Conservation (phyloP, 805 yeast species). For the Yamadazyma endophytica region DNA sequence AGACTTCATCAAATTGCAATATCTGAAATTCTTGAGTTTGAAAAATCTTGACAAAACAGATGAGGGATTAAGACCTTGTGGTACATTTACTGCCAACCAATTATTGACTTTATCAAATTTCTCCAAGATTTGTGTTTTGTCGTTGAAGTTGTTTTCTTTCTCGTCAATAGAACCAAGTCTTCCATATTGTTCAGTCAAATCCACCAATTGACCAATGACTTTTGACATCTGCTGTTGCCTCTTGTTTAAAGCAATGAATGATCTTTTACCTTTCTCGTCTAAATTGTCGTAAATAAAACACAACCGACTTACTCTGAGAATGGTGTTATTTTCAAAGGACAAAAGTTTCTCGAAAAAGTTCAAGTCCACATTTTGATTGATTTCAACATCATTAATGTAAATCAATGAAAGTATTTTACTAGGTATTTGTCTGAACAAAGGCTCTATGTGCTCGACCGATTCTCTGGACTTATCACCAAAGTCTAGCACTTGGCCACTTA, state of each 20-base stretch:
- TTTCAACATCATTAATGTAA: conserved; percentile 67
- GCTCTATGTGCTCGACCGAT: conserved; percentile 23
- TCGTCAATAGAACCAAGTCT: conserved; percentile 12
- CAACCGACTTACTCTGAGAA: conserved; percentile 50
- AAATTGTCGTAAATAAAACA: conserved; percentile 46
- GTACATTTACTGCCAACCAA: conserved; percentile 59
- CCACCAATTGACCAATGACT: conserved; percentile 47
- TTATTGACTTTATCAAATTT: conserved; percentile 52
- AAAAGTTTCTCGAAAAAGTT: conserved; percentile 56
- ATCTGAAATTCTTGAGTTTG: conserved; percentile 54
- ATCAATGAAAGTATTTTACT: conserved; percentile 58
- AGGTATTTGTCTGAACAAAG: conserved; percentile 52
- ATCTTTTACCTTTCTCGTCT: conserved; percentile 53
- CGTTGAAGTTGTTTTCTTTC: conserved; percentile 15
- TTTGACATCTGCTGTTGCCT: conserved; percentile 61
- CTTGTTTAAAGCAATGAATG: conserved; percentile 65
- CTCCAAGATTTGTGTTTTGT: conserved; percentile 9
- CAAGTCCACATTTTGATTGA: conserved; percentile 63
- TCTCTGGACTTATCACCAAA: conserved; percentile 23
- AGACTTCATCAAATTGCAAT: conserved; percentile 50
- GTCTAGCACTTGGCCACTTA: conserved; percentile 17
- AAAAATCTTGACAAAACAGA: conserved; percentile 51
- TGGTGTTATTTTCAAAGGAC: conserved; percentile 47
- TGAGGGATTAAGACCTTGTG: conserved; percentile 47
- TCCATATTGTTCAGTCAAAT: conserved; percentile 42